Evolutionary conservation across 257 asterid genomes (phyloP), one percentile per base, ranked within the genome.

Genomic region (Paraleonurus japonicus): DNA sequence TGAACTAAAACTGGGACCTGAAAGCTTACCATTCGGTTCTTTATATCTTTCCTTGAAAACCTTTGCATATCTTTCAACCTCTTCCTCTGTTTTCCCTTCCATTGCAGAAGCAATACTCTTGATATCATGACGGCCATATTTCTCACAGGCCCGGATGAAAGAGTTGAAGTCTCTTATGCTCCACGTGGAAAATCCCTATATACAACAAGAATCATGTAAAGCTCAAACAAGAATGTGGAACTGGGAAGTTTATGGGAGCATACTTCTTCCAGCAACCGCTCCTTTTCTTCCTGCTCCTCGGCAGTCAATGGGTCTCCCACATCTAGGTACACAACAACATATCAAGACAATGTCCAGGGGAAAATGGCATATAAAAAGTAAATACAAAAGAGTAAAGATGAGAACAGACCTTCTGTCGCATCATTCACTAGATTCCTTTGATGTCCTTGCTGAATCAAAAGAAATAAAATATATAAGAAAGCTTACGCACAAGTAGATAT

Each of bases 241-340:
- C 37, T 39, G 15, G 12, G 12, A 78, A 61, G 45, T 39, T 70
- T 23, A 41, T 19, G 37, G 35, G 22, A 69, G 72, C 85, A 71
- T 77, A 88, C 99, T 65, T 92, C 97, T 80, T 89, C 97, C 73
- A 95, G 87, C 61, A 95, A 77, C 58, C 32, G 82, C 58, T 92
- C 98, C 77, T 92, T 95, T 62, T 95, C 99, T 80, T 95, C 97
- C 88, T 89, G 97, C 84, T 95, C 99, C 62, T 95, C 97, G 4
- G 92, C 90, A 78, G 99, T 92, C 87, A 92, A 85, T 35, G 98
- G 99, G 41, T 95, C 98, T 82, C 99, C 99, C 35, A 80, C 82
- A 70, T 89, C 99, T 95, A 79, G 53, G 60, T 20, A 61, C 58
- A 61, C 41, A 55, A 80, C 20, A 62, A 68, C 50, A 47, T 30